Evolutionary conservation across 345 rosid genomes (phyloP).

Genomic region (Gossypium rotundifolium): DNA sequence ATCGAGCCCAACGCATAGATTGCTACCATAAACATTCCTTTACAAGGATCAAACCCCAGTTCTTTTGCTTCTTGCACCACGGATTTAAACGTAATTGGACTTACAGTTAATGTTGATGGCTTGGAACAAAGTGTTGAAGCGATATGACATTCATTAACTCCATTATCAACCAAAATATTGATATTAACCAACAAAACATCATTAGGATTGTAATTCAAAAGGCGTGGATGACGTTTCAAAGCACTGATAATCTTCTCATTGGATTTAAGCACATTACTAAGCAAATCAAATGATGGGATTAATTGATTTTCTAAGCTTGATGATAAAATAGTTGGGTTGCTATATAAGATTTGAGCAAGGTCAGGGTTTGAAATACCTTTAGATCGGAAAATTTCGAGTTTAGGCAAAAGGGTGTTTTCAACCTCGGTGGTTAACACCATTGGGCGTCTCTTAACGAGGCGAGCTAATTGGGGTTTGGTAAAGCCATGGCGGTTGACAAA

Average conservation of each 20-base stretch:
- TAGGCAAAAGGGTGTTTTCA: neutral
- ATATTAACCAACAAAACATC: neutral
- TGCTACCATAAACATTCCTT: constrained; percentile 7
- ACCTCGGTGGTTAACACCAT: neutral
- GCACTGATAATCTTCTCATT: neutral
- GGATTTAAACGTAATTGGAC: neutral
- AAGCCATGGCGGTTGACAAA: constrained; percentile 1
- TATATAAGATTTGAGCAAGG: neutral
- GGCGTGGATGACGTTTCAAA: neutral
- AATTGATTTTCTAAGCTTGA: constrained; percentile 28
- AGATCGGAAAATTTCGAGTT: constrained; percentile 23
- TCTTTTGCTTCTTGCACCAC: neutral
- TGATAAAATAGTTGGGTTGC: neutral
- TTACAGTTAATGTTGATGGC: neutral
- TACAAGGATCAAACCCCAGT: constrained; percentile 22
- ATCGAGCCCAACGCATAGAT: neutral
- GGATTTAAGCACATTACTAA: constrained; percentile 10
- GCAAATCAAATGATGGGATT: neutral
- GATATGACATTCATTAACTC: constrained; percentile 15
- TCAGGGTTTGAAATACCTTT: constrained; percentile 24
- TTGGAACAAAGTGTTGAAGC: neutral
- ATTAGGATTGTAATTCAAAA: neutral
- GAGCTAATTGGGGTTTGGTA: constrained; percentile 18
- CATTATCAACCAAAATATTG: neutral
- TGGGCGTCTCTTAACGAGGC: neutral